Conservation (phyloP, 1,139 yeast genomes). For the Sugiyamaella japonica region DNA sequence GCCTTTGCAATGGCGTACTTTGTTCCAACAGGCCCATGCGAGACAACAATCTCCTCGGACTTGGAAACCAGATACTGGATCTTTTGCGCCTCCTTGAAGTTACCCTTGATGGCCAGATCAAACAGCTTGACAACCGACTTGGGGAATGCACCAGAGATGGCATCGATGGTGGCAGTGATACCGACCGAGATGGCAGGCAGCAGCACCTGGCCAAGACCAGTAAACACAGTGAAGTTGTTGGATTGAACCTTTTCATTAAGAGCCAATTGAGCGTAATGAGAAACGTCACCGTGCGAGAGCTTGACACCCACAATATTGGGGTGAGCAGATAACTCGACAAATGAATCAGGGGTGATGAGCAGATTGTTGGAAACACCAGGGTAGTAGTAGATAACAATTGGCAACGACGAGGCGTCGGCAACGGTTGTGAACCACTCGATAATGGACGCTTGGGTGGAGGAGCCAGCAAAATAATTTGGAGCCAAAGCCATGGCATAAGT, state of each 20-base stretch:
- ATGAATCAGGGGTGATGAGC: conserved; percentile 42
- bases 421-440: conserved; percentile 48
- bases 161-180: conserved; percentile 50
- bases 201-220: conserved; percentile 52
- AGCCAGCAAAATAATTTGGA: conserved; percentile 50
- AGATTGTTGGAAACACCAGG: conserved; percentile 52
- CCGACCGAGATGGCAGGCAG: conserved; percentile 50
- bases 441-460: conserved; percentile 47
- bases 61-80: conserved; percentile 46
- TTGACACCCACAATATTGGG: conserved; percentile 52
- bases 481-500: conserved; percentile 49
- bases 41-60: conserved; percentile 47
- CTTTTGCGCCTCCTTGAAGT: conserved; percentile 45
- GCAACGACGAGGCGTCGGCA: conserved; percentile 48
- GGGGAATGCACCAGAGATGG: conserved; percentile 52
- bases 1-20: conserved; percentile 44
- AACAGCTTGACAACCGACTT: conserved; percentile 45
- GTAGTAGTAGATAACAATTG: conserved; percentile 51
- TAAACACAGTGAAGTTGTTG: conserved; percentile 46
- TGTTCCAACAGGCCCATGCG: conserved; percentile 49
- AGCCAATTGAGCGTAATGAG: conserved; percentile 41
- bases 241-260: conserved; percentile 40
- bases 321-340: conserved; percentile 42
- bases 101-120: conserved; percentile 36
- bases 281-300: conserved; percentile 48